Percentiles rank a stretch among this genome's conserved stretches.
Evolutionary conservation across 1,139 yeast species (phyloP).

Genomic region (Scheffersomyces titani): DNA sequence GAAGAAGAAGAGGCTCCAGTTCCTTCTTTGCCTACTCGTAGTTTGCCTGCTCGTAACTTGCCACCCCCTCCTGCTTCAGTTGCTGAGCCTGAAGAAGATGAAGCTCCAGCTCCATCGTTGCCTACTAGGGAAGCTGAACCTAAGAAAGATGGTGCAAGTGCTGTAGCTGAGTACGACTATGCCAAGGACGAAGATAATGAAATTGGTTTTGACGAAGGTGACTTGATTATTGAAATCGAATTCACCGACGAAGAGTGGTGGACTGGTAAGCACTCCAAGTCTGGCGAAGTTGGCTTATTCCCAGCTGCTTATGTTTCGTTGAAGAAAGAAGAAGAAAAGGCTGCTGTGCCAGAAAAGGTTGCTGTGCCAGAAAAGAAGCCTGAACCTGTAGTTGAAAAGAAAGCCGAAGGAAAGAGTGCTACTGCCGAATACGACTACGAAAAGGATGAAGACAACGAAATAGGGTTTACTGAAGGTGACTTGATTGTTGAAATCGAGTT

Average conservation of each 20-base stretch:
- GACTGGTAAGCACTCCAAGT: constrained; percentile 63
- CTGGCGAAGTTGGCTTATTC: constrained; percentile 68
- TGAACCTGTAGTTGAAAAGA: constrained; percentile 16
- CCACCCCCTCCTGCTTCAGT: constrained; percentile 21
- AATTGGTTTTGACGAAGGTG: constrained; percentile 66
- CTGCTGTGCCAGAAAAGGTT: constrained; percentile 17
- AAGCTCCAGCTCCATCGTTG: constrained; percentile 7
- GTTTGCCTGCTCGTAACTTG: constrained; percentile 20
- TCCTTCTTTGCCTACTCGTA: constrained; percentile 10
- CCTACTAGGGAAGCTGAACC: constrained; percentile 15
- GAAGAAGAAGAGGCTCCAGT: constrained; percentile 16
- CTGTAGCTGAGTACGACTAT: constrained; percentile 67
- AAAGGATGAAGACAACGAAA: constrained; percentile 88
- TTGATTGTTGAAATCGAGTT: constrained; percentile 78
- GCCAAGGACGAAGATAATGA: constrained; percentile 79
- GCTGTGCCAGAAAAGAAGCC: constrained; percentile 20
- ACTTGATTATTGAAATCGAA: constrained; percentile 61
- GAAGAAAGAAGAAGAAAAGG: constrained; percentile 24
- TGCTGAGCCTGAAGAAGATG: constrained; percentile 5
- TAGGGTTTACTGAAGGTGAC: constrained; percentile 76
- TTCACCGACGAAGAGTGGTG: constrained; percentile 83
- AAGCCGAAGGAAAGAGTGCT: constrained; percentile 53
- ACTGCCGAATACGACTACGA: constrained; percentile 84
- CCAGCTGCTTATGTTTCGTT: constrained; percentile 70
- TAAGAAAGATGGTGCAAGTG: constrained; percentile 33